Evolutionary conservation across 2,329 filamentous ascomycete genomes (phyloP).

Genomic region (Diaporthe eres): DNA sequence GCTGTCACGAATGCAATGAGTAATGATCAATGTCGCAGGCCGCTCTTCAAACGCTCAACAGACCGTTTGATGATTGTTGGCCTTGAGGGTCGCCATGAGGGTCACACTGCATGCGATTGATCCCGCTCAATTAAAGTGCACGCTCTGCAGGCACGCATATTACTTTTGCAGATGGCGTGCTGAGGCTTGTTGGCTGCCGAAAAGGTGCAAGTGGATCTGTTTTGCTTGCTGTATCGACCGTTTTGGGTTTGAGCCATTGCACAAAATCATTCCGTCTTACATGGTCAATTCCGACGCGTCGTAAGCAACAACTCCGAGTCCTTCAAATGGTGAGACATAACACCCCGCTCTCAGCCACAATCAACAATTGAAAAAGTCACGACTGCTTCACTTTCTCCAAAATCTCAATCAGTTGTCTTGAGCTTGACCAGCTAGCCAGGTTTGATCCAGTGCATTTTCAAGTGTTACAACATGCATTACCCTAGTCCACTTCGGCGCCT

Average conservation of each 20-base stretch:
- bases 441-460: too few relatives aligned
- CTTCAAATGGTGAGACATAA: slow-evolving; percentile 23
- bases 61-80: background rate
- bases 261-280: slow-evolving; percentile 34
- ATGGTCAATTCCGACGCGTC: slow-evolving; percentile 30
- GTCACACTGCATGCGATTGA: too few relatives aligned
- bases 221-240: background rate
- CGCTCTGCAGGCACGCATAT: background rate
- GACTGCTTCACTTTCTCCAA: background rate
- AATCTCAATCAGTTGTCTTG: background rate
- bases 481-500: slow-evolving; percentile 27
- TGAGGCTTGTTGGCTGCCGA: background rate
- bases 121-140: background rate
- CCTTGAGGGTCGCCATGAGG: too few relatives aligned
- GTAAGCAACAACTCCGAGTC: slow-evolving; percentile 14
- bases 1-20: background rate
- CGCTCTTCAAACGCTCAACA: too few relatives aligned
- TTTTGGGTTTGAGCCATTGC: slow-evolving; percentile 13
- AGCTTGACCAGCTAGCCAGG: background rate
- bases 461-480: background rate
- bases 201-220: slow-evolving; percentile 11
- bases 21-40: background rate
- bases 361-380: background rate
- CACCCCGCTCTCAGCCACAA: background rate
- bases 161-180: background rate